phyloP scores from a whole-genome alignment of 176 grass and related monocot genomes.

The Oryza rufipogon region DNA sequence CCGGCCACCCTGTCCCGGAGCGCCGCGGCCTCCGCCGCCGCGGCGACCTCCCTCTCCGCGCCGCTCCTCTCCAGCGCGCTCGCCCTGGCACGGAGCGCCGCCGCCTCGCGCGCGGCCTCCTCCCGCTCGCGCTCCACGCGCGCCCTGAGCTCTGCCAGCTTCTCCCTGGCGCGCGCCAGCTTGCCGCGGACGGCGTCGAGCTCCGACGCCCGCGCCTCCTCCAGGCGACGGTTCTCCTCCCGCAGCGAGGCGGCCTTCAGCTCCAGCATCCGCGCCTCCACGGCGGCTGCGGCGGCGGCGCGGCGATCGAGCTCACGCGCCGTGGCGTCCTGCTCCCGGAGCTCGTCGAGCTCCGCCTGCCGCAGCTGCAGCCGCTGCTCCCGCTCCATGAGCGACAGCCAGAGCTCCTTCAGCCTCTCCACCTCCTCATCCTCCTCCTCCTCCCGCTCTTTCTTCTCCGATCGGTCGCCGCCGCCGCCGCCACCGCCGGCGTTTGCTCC shows the following conservation, averaged over 20 bases:
- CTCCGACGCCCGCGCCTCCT: conserved; percentile 53
- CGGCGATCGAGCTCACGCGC: conserved; percentile 63
- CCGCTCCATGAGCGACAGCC: conserved; percentile 61
- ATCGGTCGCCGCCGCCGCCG: not conserved
- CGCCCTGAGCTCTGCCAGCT: conserved; percentile 50
- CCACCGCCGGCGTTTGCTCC: not conserved
- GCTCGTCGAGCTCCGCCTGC: conserved; percentile 62
- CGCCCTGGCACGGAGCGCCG: conserved; percentile 36
- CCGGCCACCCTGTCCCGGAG: not conserved
- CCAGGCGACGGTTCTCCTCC: conserved; percentile 78
- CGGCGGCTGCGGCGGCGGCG: conserved; percentile 40
- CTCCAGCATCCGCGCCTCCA: conserved; percentile 55
- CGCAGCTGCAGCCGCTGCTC: conserved; percentile 64
- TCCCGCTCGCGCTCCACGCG: conserved; percentile 39
- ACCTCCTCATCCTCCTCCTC: conserved; percentile 37
- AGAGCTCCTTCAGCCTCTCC: conserved; percentile 47
- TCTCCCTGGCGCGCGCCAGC: conserved; percentile 59
- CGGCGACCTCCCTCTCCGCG: conserved; percentile 36
- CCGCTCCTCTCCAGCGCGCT: conserved; percentile 36
- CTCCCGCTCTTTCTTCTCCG: conserved; percentile 9
- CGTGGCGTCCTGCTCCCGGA: conserved; percentile 52
- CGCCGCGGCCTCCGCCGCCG: conserved; percentile 36
- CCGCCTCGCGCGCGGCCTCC: conserved; percentile 37
- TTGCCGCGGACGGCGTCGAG: conserved; percentile 43
- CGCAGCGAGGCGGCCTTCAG: conserved; percentile 59